Evolutionary conservation across 2,329 filamentous ascomycete species (phyloP).

Genomic region (Fusarium sublunatum): DNA sequence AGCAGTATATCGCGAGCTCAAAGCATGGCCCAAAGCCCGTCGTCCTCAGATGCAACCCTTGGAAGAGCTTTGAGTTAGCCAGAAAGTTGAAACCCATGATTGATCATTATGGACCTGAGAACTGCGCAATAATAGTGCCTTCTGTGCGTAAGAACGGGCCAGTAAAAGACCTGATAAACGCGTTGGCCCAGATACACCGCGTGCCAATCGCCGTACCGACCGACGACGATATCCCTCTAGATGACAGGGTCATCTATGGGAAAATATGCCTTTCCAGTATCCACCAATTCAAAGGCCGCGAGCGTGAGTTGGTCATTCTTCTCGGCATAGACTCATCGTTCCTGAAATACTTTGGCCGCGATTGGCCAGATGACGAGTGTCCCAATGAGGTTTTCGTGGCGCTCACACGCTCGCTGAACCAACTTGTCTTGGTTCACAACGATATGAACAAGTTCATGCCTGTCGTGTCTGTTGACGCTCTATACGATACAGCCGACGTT

Average conservation of each 20-base stretch:
- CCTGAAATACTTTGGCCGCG: conserved; percentile 40
- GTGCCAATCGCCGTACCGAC: conserved; percentile 41
- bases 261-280: conserved; percentile 49
- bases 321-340: conserved; percentile 44
- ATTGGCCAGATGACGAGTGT: conserved; percentile 46
- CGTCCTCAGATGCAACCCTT: conserved; percentile 37
- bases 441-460: conserved; percentile 36
- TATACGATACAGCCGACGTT: conserved; percentile 34
- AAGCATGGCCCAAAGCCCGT: conserved; percentile 47
- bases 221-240: conserved; percentile 41
- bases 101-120: conserved; percentile 32
- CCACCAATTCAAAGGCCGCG: conserved; percentile 51
- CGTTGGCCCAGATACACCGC: conserved; percentile 5
- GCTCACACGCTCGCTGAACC: conserved; percentile 45
- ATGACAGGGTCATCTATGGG: conserved; percentile 43
- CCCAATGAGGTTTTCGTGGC: conserved; percentile 49
- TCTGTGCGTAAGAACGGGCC: not conserved
- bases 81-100: conserved; percentile 36
- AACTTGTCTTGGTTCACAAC: conserved; percentile 46
- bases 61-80: conserved; percentile 22
- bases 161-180: conserved; percentile 10
- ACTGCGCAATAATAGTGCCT: conserved; percentile 30
- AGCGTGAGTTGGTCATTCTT: conserved; percentile 48
- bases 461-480: conserved; percentile 34
- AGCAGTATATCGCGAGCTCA: conserved; percentile 46